Evolutionary conservation across 2,329 filamentous ascomycete genomes (phyloP).

Genomic region (Colletotrichum costaricense): DNA sequence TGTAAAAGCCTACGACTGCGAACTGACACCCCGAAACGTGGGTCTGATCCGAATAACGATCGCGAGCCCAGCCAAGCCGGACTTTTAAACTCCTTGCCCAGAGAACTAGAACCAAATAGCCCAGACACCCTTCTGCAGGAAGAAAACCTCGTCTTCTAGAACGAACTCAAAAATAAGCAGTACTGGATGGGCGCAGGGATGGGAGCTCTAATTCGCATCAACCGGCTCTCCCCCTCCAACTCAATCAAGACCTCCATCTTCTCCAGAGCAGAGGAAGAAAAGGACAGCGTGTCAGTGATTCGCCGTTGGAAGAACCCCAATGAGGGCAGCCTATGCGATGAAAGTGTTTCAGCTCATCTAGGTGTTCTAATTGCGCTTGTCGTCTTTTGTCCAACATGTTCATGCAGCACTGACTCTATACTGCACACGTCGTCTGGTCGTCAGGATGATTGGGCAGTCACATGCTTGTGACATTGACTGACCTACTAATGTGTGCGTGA

Average conservation of each 20-base stretch:
- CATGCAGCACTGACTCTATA: background rate
- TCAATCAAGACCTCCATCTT: background rate
- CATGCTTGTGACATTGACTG: background rate
- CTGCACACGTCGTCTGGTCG: background rate
- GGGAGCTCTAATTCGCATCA: background rate
- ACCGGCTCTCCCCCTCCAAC: background rate
- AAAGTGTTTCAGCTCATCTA: slow-evolving; percentile 11
- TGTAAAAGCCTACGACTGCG: background rate
- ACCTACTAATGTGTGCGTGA: background rate
- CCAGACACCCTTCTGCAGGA: background rate
- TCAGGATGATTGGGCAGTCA: background rate
- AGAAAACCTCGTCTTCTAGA: slow-evolving; percentile 9
- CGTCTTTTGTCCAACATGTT: background rate
- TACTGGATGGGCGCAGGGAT: background rate
- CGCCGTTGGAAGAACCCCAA: background rate
- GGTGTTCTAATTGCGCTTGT: slow-evolving; percentile 2
- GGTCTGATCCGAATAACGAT: background rate
- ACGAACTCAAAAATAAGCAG: background rate
- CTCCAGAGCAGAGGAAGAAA: background rate
- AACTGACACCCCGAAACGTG: slow-evolving; percentile 13
- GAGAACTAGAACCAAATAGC: background rate
- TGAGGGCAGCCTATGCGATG: background rate
- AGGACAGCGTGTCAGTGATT: background rate
- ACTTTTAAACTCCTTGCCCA: background rate
- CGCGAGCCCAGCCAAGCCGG: background rate